Evolutionary conservation across 2,329 filamentous ascomycete genomes (phyloP), one percentile per base, ranked within the genome.

Genomic region (Iodosphaeria phyllophila): DNA sequence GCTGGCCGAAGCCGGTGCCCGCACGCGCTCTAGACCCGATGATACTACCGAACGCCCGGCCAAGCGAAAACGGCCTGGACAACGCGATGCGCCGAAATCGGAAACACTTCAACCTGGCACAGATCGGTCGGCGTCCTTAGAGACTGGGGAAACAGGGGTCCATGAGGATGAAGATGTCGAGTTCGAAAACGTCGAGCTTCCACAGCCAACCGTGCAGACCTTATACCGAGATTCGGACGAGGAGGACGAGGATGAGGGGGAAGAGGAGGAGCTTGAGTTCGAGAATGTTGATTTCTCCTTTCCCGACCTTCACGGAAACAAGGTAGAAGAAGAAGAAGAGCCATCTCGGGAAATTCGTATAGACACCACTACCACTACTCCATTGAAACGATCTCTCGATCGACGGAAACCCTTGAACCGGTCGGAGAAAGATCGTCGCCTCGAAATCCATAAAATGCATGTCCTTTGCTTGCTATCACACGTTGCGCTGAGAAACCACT

Each of bases 391-490:
- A 24, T 42, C 32, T 2, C 38, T 32, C 0, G 52, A 58, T 13
- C 51, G 58, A 23, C 56, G 59, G 25, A 70, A 60, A 37, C 56
- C 60, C 3, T 48, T 69, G 4, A 64, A 47, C 13, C 62, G 54
- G 32, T 56, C 56, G 12, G 66, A 73, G 35, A 63, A 54, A 32
- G 48, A 50, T 21, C 51, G 45, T 9, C 68, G 84, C 12, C 45
- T 89, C 16, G 64, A 80, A 25, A 60, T 83, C n/a, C 89, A 98
- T 47, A 92, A 86, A 47, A 58, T 72, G 32, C 84, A 98, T 49
- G 35, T 95, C 1, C 52, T 93, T 9, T 92, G 80, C 43, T 58
- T 98, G 2, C 50, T 98, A 10, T 68, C 71, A 7, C 80, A 95
- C 46, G 63, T 74, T 10, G 64, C 77, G 35, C 58, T 69, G 29